These are phyloP conservation scores for Sporodiniella umbellata DNA, from an alignment of 371 early-diverging fungal species.

Conservation along the genomic window DNA sequence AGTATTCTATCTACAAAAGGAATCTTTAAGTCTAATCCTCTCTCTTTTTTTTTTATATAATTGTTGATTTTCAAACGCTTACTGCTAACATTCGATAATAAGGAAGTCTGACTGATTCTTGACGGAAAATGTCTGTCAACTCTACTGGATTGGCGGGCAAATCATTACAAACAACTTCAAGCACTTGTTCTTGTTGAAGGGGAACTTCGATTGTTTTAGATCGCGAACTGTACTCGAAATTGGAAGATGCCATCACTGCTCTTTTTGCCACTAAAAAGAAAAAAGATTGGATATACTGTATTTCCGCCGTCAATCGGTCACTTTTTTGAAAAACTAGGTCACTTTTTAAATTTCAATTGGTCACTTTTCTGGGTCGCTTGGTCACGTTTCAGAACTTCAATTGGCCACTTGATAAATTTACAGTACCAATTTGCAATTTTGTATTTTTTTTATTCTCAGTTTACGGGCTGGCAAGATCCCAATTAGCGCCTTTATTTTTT, in stretches of 20 bases:
- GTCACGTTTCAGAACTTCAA: no score
- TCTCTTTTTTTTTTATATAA: not conserved
- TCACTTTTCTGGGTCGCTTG: no score
- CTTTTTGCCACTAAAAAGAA: not conserved
- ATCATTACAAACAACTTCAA: conserved; percentile 79
- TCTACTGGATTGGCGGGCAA: conserved; percentile 65
- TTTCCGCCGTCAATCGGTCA: no score
- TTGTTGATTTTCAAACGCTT: conserved; percentile 12
- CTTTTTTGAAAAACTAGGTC: no score
- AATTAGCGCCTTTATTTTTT: no score
- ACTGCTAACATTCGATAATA: conserved; percentile 82
- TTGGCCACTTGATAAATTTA: no score
- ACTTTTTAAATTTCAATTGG: no score
- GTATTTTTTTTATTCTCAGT: no score
- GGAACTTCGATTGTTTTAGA: conserved; percentile 76
- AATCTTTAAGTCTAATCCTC: not conserved
- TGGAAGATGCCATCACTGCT: conserved; percentile 21
- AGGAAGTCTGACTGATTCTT: conserved; percentile 66
- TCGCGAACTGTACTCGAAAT: conserved; percentile 21
- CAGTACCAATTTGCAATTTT: no score
- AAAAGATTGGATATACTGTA: not conserved
- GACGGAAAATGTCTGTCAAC: conserved; percentile 74
- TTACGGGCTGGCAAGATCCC: no score
- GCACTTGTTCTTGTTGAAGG: conserved; percentile 70
- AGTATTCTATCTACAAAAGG: conserved; percentile 68